Conservation (phyloP, 768 basidiomycete genomes). For the Sutorius australiensis region DNA sequence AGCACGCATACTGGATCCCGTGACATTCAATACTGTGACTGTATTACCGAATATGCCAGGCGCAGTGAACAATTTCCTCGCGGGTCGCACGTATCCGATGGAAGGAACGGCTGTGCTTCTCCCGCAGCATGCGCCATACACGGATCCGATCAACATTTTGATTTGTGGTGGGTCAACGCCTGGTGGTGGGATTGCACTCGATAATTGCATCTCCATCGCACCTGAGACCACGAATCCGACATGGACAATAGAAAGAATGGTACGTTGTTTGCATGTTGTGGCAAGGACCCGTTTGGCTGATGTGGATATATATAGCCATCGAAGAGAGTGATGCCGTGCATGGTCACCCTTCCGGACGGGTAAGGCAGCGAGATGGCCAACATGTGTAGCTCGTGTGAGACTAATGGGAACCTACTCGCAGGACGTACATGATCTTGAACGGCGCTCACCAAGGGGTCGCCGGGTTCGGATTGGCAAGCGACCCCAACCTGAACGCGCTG, state of each 20-base stretch:
- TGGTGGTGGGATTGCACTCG: conserved; percentile 46
- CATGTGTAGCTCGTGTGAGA: not conserved
- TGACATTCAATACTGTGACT: conserved; percentile 56
- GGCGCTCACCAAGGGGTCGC: conserved; percentile 68
- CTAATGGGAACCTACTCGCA: conserved; percentile 32
- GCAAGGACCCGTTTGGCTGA: too few relatives aligned
- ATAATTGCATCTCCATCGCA: conserved; percentile 67
- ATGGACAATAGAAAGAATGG: conserved; percentile 81
- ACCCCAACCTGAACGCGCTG: conserved; percentile 62
- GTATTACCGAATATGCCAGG: conserved; percentile 72
- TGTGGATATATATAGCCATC: too few relatives aligned
- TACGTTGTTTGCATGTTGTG: conserved; percentile 29
- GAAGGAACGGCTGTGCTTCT: conserved; percentile 68
- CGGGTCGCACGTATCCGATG: conserved; percentile 74
- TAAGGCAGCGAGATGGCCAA: not conserved
- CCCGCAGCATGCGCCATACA: conserved; percentile 71
- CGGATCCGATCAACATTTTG: conserved; percentile 60
- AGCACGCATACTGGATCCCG: conserved; percentile 69
- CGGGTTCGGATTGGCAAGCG: conserved; percentile 65
- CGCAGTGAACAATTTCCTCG: conserved; percentile 66
- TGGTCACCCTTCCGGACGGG: conserved; percentile 57
- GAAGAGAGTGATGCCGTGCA: conserved; percentile 54
- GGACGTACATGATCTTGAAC: conserved; percentile 75
- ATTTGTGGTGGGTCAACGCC: conserved; percentile 74
- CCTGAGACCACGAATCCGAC: conserved; percentile 60